Base-by-base conservation (phyloP, 345 rosid species). In the Syzygium aqueum region DNA sequence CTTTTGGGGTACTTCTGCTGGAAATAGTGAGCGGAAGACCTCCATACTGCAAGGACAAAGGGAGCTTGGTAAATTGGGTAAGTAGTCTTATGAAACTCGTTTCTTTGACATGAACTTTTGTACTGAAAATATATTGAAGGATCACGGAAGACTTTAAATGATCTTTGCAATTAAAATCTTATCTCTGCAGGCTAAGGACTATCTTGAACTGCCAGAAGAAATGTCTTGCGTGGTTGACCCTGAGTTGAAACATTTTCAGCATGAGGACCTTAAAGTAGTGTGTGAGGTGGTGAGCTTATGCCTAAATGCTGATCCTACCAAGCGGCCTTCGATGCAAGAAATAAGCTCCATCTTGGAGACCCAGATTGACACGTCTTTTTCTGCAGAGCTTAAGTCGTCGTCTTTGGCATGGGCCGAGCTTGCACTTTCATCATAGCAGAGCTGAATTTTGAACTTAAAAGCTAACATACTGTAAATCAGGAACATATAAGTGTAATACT, bases 331-430 rank as follows among this genome's bases (percentile, higher is more conserved):
- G 19, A 94, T 96, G 97, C 91, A 84, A 88, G 98, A 98, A 88
- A 22, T 98, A 86, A 90, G 92, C 85, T 67, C 90, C 87, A 90
- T 88, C 56, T 86, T 98, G 85, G 99, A 96, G 91, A 93, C 93
- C 89, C 87, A 90, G 89, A 95, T 98, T 49, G 98, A 96, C 91
- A 89, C 96, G 28, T 94, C 98, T 5, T 85, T 94, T 25, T 93
- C 99, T 0, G 90, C 93, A 6, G 99, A 95, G 92, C 92, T 95
- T 52, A 94, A 92, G 93, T 91, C 99, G 11, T 94, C 99, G 46
- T 94, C 99, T 85, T 90, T 96, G 91, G 99, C 99, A 14, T 98
- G 99, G 99, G 99, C 99, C 0, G 99, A 98, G 96, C 95, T 94
- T 21, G 98, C 98, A 0, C 94, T 98, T 85, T 92, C 96, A 57